phyloP scores from a whole-genome alignment of 768 basidiomycete genomes.

The Rhodotorula kratochvilovae region DNA sequence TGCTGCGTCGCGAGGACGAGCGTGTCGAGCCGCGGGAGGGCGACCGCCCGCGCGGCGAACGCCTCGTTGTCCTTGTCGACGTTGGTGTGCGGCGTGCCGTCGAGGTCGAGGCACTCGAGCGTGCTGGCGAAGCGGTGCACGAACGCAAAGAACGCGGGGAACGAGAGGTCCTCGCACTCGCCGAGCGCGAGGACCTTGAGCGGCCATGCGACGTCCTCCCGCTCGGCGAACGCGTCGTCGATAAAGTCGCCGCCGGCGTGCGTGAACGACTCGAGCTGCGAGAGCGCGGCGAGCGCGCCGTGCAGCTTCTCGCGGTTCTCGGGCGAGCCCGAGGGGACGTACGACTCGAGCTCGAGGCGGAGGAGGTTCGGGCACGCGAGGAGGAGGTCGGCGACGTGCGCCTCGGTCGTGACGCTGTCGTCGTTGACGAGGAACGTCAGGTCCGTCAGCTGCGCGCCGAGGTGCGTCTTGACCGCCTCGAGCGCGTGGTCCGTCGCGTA shows the following conservation, averaged over 20 bases:
- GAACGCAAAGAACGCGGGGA: slow-evolving; percentile 11
- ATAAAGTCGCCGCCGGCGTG: slow-evolving; percentile 7
- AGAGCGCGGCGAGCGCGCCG: slow-evolving; percentile 2
- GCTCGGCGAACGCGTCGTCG: slow-evolving; percentile 18
- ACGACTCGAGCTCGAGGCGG: slow-evolving; percentile 12
- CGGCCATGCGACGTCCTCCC: neutral
- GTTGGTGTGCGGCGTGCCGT: slow-evolving; percentile 17
- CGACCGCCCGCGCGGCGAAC: neutral
- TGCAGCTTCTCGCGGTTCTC: neutral
- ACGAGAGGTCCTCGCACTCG: slow-evolving; percentile 22
- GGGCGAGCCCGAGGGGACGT: neutral
- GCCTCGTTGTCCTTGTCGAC: neutral
- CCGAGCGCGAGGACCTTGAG: slow-evolving; percentile 14
- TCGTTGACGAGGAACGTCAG: slow-evolving; percentile 19
- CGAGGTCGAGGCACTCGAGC: slow-evolving; percentile 23
- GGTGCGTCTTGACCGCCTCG: slow-evolving; percentile 3
- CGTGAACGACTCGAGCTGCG: slow-evolving; percentile 28
- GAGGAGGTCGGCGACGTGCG: slow-evolving; percentile 6
- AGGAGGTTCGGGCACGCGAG: slow-evolving; percentile 12
- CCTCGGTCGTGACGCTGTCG: slow-evolving; percentile 18
- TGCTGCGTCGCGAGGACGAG: slow-evolving; percentile 28
- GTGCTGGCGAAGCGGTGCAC: slow-evolving; percentile 9
- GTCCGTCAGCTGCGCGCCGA: neutral
- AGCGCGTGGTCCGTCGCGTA: slow-evolving; percentile 27
- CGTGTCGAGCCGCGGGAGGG: slow-evolving; percentile 19